phyloP scores from a whole-genome alignment of 2,329 filamentous ascomycete species.

The Paracoccidioides brasiliensis region DNA sequence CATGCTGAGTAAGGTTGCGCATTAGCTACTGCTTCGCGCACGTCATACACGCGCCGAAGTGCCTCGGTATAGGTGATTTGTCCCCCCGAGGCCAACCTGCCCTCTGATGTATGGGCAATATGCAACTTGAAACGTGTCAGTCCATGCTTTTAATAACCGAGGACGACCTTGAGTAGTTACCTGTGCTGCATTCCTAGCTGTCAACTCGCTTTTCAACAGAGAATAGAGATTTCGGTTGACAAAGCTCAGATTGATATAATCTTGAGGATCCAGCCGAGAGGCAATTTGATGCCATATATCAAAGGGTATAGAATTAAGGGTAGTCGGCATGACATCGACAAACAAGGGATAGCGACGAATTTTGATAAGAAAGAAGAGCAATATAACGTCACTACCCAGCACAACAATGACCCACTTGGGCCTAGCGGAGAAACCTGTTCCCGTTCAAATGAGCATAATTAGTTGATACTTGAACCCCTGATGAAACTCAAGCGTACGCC shows the following conservation, averaged over 20 bases:
- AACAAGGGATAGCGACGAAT: background rate
- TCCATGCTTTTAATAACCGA: constrained; percentile 1
- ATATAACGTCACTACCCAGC: background rate
- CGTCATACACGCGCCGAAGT: constrained; percentile 48
- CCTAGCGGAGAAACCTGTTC: background rate
- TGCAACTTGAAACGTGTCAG: constrained; percentile 25
- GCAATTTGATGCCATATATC: constrained; percentile 52
- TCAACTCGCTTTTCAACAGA: constrained; percentile 40
- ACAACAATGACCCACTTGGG: background rate
- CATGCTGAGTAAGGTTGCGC: constrained; percentile 50
- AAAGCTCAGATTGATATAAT: constrained; percentile 44
- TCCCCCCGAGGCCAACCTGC: constrained; percentile 23
- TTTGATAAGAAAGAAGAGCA: background rate
- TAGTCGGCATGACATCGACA: constrained; percentile 1
- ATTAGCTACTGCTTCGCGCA: constrained; percentile 45
- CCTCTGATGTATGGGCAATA: constrained; percentile 34
- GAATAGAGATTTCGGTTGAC: constrained; percentile 40
- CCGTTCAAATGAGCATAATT: background rate
- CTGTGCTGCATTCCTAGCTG: constrained; percentile 46
- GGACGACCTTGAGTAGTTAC: constrained; percentile 27
- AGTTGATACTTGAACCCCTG: background rate
- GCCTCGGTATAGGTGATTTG: constrained; percentile 38
- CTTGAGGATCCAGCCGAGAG: constrained; percentile 42
- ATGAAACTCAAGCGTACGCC: background rate
- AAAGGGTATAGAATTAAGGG: constrained; percentile 42